Percentiles rank a stretch among this genome's conserved stretches.
Conservation (phyloP, 495 filamentous ascomycete species). For the Lasiosphaeria miniovina region DNA sequence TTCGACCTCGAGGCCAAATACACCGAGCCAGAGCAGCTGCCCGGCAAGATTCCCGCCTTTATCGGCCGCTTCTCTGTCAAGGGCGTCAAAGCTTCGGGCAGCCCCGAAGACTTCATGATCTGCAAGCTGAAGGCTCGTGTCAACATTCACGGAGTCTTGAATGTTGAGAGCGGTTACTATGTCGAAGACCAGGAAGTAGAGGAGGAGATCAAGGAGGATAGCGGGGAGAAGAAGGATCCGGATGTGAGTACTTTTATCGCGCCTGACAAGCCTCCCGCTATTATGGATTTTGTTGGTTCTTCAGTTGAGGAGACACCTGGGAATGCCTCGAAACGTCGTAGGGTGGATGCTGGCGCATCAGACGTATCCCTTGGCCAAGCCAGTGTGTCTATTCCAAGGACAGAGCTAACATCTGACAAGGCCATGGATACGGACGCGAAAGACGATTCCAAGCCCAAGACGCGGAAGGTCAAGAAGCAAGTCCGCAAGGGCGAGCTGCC, state of each 20-base stretch:
- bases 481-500: constrained; percentile 96
- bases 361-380: constrained; percentile 12
- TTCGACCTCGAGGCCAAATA: constrained; percentile 97
- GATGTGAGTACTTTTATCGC: constrained; percentile 59
- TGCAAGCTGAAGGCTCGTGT: constrained; percentile 99
- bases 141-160: constrained; percentile 94
- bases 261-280: constrained; percentile 4
- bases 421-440: constrained; percentile 84
- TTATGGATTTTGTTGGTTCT: constrained; percentile 5
- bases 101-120: constrained; percentile 94
- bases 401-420: constrained; percentile 46
- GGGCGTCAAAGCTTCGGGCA: constrained; percentile 72
- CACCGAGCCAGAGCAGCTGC: constrained; percentile 79
- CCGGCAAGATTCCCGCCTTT: constrained; percentile 88
- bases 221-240: constrained; percentile 59
- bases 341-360: constrained; percentile 19
- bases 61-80: constrained; percentile 96
- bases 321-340: constrained; percentile 30
- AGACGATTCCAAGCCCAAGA: constrained; percentile 82
- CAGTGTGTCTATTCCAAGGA: constrained; percentile 1
- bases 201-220: constrained; percentile 75
- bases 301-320: constrained; percentile 9
- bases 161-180: constrained; percentile 95
- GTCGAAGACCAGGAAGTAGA: constrained; percentile 98
- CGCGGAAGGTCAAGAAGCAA: constrained; percentile 98